Percentiles rank a stretch among this genome's conserved stretches.
Evolutionary conservation across 371 early-diverging fungal genomes (phyloP).

Genomic region (Mortierella sp.): DNA sequence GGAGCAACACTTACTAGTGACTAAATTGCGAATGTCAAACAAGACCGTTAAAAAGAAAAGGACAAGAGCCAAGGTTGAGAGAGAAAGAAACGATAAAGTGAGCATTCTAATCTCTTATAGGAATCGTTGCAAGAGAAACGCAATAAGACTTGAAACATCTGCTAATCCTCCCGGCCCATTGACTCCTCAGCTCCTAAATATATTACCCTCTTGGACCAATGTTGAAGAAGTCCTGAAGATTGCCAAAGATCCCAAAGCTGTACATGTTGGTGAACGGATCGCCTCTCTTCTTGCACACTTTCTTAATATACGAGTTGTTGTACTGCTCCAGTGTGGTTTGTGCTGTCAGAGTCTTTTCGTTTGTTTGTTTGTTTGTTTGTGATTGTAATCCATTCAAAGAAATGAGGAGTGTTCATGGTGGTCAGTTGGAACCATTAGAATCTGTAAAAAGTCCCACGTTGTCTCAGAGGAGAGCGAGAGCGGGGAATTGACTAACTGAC

Average conservation of each 20-base stretch:
- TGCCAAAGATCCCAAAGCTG: conserved; percentile 62
- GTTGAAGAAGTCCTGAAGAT: conserved; percentile 63
- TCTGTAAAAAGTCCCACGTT: too few relatives aligned
- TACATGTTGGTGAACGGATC: conserved; percentile 71
- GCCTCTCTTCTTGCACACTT: conserved; percentile 60
- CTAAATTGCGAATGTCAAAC: background rate
- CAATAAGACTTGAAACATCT: background rate
- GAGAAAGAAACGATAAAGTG: background rate
- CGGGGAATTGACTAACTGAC: background rate
- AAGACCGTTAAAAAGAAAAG: background rate
- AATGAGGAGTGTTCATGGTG: background rate
- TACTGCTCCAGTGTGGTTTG: conserved; percentile 72
- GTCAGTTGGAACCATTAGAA: too few relatives aligned
- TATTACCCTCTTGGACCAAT: conserved; percentile 61
- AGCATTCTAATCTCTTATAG: too few relatives aligned
- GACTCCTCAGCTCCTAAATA: too few relatives aligned
- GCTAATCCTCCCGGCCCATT: too few relatives aligned
- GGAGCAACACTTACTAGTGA: conserved; percentile 14
- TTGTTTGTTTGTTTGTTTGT: too few relatives aligned
- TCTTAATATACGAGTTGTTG: conserved; percentile 64
- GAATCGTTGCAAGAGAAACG: too few relatives aligned
- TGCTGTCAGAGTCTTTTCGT: conserved; percentile 56
- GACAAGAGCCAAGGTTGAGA: too few relatives aligned
- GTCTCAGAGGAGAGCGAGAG: too few relatives aligned
- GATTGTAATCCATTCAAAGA: background rate